These are phyloP conservation scores for Chrysoporthe puriensis DNA, from an alignment of 2,329 filamentous ascomycete species.

Conservation along the genomic window DNA sequence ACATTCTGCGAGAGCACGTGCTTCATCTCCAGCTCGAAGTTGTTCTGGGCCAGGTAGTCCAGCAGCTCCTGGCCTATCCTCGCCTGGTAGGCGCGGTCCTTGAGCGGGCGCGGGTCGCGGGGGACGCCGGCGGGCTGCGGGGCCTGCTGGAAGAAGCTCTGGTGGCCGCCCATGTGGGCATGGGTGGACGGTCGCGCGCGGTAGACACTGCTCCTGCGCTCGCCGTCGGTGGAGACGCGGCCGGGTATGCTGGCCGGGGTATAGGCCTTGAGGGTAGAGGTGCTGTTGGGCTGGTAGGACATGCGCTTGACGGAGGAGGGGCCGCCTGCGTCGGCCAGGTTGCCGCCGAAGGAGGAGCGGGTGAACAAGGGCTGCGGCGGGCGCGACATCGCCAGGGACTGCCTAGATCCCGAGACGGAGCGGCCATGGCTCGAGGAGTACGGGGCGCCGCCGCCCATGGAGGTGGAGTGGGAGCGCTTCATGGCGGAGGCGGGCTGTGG, in stretches of 20 bases:
- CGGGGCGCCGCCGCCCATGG: conserved; percentile 61
- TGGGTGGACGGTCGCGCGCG: conserved; percentile 68
- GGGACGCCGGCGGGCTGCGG: conserved; percentile 81
- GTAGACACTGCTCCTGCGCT: conserved; percentile 83
- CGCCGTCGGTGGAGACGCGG: conserved; percentile 55
- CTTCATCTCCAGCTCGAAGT: conserved; percentile 98
- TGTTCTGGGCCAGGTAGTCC: conserved; percentile 89
- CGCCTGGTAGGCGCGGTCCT: conserved; percentile 77
- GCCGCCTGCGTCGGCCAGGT: conserved; percentile 76
- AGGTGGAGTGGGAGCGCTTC: conserved; percentile 86
- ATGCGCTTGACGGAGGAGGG: conserved; percentile 84
- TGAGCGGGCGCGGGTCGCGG: conserved; percentile 82
- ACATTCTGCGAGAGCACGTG: conserved; percentile 89
- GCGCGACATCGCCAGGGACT: conserved; percentile 82
- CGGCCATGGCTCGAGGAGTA: conserved; percentile 76
- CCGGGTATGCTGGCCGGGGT: conserved; percentile 55
- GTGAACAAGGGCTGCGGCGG: conserved; percentile 87
- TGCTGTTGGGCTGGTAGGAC: conserved; percentile 70
- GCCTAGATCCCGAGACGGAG: conserved; percentile 79
- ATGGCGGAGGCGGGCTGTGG: conserved; percentile 91
- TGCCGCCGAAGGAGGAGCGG: conserved; percentile 80
- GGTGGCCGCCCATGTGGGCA: conserved; percentile 70
- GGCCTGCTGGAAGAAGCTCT: conserved; percentile 93
- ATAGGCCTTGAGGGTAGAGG: conserved; percentile 70
- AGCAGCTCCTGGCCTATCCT: conserved; percentile 86